phyloP scores from a whole-genome alignment of 176 grass and related monocot species.

The Puya raimondii region DNA sequence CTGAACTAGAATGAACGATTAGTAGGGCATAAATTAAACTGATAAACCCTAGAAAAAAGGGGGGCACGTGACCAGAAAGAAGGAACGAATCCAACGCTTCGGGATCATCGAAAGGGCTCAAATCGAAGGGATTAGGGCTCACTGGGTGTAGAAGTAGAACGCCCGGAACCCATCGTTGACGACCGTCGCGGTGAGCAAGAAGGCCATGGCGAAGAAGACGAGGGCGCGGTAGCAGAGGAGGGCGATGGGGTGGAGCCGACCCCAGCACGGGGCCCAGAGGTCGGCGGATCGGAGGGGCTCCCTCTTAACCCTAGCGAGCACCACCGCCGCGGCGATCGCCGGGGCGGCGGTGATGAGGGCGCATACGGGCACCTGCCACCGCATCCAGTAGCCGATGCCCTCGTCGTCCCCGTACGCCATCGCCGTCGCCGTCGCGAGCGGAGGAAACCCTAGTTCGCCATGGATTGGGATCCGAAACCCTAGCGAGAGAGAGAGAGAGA shows the following conservation, averaged over 20 bases:
- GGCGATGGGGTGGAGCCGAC: constrained; percentile 39
- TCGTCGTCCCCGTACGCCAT: constrained; percentile 20
- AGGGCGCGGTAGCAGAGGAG: constrained; percentile 44
- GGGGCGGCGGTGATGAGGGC: constrained; percentile 37
- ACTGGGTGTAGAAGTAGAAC: constrained; percentile 61
- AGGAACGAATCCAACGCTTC: constrained; percentile 1
- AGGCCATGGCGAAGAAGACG: constrained; percentile 31
- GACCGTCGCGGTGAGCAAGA: constrained; percentile 29
- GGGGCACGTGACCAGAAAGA: not conserved
- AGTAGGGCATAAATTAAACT: not conserved
- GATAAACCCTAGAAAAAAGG: not conserved
- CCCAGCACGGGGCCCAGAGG: constrained; percentile 56
- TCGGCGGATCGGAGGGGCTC: constrained; percentile 33
- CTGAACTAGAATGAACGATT: not conserved
- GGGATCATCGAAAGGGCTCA: not conserved
- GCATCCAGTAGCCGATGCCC: constrained; percentile 44
- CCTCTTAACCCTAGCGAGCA: constrained; percentile 37
- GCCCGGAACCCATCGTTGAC: not conserved
- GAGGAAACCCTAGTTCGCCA: not conserved
- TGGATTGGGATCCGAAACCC: not conserved
- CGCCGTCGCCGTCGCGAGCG: not conserved
- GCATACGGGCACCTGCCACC: constrained; percentile 51
- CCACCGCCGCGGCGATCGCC: constrained; percentile 18
- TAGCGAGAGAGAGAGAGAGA: not conserved
- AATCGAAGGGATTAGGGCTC: not conserved